These are phyloP conservation scores for Warburgia ugandensis DNA, from an alignment of 164 flowering plant genomes.

Conservation along the genomic window DNA sequence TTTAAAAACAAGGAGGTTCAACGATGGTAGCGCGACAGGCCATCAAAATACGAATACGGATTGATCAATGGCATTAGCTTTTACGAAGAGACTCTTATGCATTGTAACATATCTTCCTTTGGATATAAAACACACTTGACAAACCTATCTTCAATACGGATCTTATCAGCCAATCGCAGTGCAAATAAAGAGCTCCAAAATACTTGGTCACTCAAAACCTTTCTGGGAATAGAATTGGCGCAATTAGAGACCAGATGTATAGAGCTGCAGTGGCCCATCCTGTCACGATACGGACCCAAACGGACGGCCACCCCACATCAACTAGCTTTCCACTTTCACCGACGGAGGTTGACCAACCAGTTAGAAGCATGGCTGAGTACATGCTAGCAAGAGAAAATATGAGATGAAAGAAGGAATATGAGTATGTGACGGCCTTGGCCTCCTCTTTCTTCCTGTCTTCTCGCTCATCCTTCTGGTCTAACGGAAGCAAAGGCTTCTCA, in stretches of 20 bases:
- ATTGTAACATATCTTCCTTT: no score
- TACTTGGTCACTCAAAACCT: constrained; percentile 61
- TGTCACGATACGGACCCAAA: constrained; percentile 85
- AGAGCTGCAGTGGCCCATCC: constrained; percentile 92
- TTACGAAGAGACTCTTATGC: no score
- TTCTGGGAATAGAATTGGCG: constrained; percentile 85
- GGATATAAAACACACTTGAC: no score
- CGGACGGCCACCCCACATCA: constrained; percentile 98
- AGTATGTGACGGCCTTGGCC: constrained; percentile 68
- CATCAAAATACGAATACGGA: no score
- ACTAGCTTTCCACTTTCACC: constrained; percentile 95
- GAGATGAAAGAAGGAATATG: constrained; percentile 90
- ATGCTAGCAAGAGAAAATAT: constrained; percentile 98
- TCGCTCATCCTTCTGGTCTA: constrained; percentile 51
- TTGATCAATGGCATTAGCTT: no score
- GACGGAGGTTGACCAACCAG: constrained; percentile 97
- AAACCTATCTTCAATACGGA: no score
- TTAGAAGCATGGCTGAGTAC: constrained; percentile 98
- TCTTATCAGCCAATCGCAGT: no score
- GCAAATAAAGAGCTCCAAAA: no score
- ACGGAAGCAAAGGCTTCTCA: constrained; percentile 82
- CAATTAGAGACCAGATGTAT: constrained; percentile 84
- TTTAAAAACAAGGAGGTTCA: no score
- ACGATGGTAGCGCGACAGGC: no score
- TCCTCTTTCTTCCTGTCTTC: constrained; percentile 51